Evolutionary conservation across 2,329 filamentous ascomycete genomes (phyloP).

Genomic region (Ophiostoma tasmaniense): DNA sequence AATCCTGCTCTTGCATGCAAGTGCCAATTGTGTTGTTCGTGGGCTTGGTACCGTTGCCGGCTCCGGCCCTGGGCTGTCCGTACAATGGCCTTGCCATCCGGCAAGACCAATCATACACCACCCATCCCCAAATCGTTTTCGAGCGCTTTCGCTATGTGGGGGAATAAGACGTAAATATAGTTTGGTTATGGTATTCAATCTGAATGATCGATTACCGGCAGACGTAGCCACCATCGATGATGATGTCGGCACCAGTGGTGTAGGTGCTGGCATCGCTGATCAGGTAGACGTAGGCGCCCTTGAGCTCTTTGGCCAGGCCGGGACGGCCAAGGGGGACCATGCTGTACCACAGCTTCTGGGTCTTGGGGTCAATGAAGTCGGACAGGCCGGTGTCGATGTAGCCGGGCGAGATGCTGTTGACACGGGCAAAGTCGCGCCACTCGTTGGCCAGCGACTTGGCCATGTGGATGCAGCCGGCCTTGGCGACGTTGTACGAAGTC

Average conservation of each 20-base stretch:
- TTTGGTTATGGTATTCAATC: background rate
- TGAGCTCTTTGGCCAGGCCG: constrained; percentile 64
- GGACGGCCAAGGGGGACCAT: constrained; percentile 80
- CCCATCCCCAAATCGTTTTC: background rate
- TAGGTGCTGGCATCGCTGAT: constrained; percentile 76
- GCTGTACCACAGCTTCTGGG: constrained; percentile 64
- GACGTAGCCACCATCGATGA: constrained; percentile 68
- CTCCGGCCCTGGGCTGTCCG: background rate
- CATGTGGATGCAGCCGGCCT: constrained; percentile 54
- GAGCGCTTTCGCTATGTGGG: background rate
- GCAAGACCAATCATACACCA: background rate
- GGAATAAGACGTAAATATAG: background rate
- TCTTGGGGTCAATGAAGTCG: constrained; percentile 54
- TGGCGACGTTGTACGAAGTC: constrained; percentile 64
- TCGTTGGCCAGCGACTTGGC: constrained; percentile 67
- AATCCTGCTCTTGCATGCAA: background rate
- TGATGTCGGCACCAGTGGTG: constrained; percentile 65
- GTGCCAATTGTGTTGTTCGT: constrained; percentile 1
- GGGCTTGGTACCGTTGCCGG: background rate
- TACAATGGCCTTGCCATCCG: background rate
- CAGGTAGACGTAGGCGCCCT: constrained; percentile 74
- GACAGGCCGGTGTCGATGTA: constrained; percentile 70
- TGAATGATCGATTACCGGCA: constrained; percentile 31
- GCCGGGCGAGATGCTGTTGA: constrained; percentile 64
- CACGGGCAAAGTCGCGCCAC: constrained; percentile 66